Evolutionary conservation across 2,329 filamentous ascomycete species (phyloP), one percentile per base, ranked within the genome.

Genomic region (Emmonsiellopsis sp.): DNA sequence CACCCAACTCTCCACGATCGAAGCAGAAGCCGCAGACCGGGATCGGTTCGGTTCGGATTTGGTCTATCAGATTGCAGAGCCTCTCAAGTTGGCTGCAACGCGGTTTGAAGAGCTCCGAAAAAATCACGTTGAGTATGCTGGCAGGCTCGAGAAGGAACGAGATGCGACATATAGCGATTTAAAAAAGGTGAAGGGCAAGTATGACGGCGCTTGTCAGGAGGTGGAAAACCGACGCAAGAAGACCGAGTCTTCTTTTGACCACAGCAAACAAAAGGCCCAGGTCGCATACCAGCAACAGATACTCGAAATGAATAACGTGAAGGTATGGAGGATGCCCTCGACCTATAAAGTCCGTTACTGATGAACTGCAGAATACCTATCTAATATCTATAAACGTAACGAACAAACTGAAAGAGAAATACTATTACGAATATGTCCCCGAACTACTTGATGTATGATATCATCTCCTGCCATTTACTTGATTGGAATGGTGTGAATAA

Each of bases 321-420:
- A 98, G 64, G 70, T 67, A 59, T 44, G 59, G 50, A 13, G n/a
- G 3, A 31, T 6, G 14, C 13, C 9, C 36, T 21, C 11, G 32
- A 5, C 6, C 6, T 10, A 5, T 2, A 36, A 34, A 55, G 27
- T 55, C 33, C 6, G 17, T 61, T 66, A 52, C 71, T 67, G 44
- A 64, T 44, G 14, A n/a, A 11, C n/a, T 14, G 11, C 60, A 82
- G 77, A 98, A 98, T 69, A 90, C 87, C n/a, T 98, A 98, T 66
- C 75, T 98, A 56, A 95, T 98, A 64, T 81, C 84, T 56, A 95
- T 98, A 74, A 95, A 95, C 66, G 88, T 97, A 55, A 94, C 91
- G 36, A 98, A 98, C 72, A 95, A 93, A 74, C 85, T 95, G 65
- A 98, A 97, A 74, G 90, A 96, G 67, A 88, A 86, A 66, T 97